phyloP scores from a whole-genome alignment of 495 filamentous ascomycete genomes.

The Choiromyces venosus region DNA sequence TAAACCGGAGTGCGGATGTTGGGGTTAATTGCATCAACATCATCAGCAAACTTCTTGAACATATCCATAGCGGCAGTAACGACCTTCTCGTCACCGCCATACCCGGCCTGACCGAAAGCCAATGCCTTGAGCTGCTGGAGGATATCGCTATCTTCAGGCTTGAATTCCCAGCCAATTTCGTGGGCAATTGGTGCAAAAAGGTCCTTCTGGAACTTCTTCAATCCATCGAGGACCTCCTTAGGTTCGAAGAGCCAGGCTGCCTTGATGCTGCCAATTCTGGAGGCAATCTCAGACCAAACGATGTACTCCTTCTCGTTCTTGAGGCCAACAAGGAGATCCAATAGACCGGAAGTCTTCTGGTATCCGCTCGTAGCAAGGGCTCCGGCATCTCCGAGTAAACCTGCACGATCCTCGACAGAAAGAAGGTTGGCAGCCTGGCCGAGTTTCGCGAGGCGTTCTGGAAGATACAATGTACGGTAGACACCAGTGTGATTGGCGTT shows the following conservation, averaged over 20 bases:
- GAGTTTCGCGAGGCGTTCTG: constrained; percentile 63
- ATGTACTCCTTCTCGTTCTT: constrained; percentile 79
- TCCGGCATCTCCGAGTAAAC: constrained; percentile 93
- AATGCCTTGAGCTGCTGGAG: constrained; percentile 77
- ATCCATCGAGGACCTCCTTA: constrained; percentile 60
- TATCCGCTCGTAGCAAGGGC: constrained; percentile 85
- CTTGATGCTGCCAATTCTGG: constrained; percentile 67
- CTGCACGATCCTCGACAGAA: constrained; percentile 86
- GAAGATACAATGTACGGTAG: constrained; percentile 66
- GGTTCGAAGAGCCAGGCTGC: constrained; percentile 87
- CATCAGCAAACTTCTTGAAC: constrained; percentile 62
- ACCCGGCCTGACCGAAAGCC: constrained; percentile 61
- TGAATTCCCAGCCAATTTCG: constrained; percentile 81
- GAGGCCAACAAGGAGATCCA: constrained; percentile 80
- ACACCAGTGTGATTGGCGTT: constrained; percentile 71
- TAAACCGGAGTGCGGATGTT: constrained; percentile 68
- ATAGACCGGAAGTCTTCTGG: constrained; percentile 82
- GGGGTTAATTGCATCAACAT: constrained; percentile 63
- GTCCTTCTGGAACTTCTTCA: constrained; percentile 73
- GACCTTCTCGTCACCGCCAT: constrained; percentile 59
- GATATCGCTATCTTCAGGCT: constrained; percentile 75
- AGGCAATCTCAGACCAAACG: constrained; percentile 87
- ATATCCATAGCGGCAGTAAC: constrained; percentile 62
- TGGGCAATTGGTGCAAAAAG: constrained; percentile 73
- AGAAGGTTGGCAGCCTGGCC: constrained; percentile 76